Base-by-base conservation (phyloP, 1,284 basidiomycete genomes). In the Golubevia sp. region DNA sequence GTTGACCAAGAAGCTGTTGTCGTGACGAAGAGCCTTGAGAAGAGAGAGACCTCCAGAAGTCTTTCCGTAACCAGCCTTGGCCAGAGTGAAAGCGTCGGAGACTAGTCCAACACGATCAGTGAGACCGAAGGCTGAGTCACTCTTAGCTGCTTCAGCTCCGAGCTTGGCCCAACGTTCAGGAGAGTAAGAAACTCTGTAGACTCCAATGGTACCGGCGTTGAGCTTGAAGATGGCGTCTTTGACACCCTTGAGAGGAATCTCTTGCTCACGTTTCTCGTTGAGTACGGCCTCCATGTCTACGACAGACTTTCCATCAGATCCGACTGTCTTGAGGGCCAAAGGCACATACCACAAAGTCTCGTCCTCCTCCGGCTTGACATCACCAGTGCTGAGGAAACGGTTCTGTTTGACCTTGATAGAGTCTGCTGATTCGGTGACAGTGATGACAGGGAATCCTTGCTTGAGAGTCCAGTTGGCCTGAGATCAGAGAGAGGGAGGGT, bases 291-390 rank as follows among this genome's bases (percentile, higher is more conserved):
- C 86, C 70, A 88, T 89, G 84, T 96, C 88, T 61, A 92, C 84
- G 11, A 84, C 84, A 2, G 87, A 76, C 70, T 89, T 89, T 51
- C 91, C 92, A 64, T 86, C 82, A 6, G 80, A 84, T 61, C 88
- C 87, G 49, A 89, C 85, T 2, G 90, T 90, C 72, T 92, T 86
- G 67, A 97, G 84, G 76, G 88, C 88, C 66, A 98, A 86, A 11
- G 96, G 96, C 49, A 97, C 84, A 59, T 80, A 90, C 95, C 96
- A 98, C 67, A 94, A 87, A 1, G 93, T 97, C 85, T 93, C 87
- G 80, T 98, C 95, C 71, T 98, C 92, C 79, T 93, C 89, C 0
- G 89, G 87, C 26, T 68, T 70, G 38, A 74, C 67, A 34, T 82
- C 88, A 2, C 94, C 94, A 2, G 90, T 92, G 76, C 92, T 91